These are phyloP conservation scores for Begonia peltatifolia DNA, from an alignment of 306 rosid species.

Conservation along the genomic window DNA sequence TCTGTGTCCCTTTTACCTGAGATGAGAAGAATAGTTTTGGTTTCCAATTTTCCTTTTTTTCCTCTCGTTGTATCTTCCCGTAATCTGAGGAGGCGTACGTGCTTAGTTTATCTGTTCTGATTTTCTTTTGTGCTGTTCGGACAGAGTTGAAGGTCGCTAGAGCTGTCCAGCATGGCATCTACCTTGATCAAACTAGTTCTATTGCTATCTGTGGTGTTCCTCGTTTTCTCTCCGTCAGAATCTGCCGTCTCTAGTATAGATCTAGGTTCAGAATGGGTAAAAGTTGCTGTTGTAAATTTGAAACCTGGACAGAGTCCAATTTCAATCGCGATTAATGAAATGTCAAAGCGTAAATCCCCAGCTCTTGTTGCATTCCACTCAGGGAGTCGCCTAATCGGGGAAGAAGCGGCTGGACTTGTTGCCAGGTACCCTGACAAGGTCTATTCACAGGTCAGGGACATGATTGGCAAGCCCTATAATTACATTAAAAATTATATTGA, in stretches of 20 bases:
- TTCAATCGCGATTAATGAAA: constrained; percentile 82
- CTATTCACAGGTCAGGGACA: constrained; percentile 64
- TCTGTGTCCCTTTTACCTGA: not conserved
- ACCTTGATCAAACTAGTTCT: constrained; percentile 31
- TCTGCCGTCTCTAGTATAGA: constrained; percentile 88
- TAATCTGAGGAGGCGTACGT: not conserved
- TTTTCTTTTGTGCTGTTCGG: constrained; percentile 15
- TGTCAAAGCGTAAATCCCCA: constrained; percentile 94
- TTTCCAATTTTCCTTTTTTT: too few relatives aligned
- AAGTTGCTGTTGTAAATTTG: constrained; percentile 88
- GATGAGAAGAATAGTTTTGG: not conserved
- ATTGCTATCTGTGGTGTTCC: constrained; percentile 17
- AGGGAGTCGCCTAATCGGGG: constrained; percentile 65
- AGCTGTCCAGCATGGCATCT: too few relatives aligned
- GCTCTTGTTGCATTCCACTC: constrained; percentile 70
- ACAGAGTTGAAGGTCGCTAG: constrained; percentile 17
- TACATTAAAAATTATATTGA: constrained; percentile 30
- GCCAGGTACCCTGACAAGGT: constrained; percentile 87
- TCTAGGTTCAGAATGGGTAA: constrained; percentile 87
- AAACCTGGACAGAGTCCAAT: constrained; percentile 91
- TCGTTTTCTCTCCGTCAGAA: constrained; percentile 47
- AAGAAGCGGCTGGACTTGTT: constrained; percentile 81
- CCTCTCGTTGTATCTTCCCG: not conserved
- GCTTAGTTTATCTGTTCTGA: too few relatives aligned
- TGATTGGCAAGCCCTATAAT: constrained; percentile 57